Conservation (phyloP, 495 filamentous ascomycete genomes). For the Aspergillus cristatus region DNA sequence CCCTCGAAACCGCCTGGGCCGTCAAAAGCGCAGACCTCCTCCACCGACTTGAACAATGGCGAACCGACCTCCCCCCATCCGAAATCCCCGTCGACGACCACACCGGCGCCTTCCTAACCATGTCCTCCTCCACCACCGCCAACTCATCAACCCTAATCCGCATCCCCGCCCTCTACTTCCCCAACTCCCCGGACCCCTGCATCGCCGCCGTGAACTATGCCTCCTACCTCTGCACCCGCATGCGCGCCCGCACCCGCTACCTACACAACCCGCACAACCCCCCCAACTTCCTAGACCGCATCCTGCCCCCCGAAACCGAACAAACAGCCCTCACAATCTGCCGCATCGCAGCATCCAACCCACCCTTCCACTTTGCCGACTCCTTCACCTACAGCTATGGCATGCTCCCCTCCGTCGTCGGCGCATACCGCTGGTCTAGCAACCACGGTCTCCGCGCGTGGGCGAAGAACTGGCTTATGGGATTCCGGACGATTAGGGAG, state of each 20-base stretch:
- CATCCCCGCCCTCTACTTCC: not conserved
- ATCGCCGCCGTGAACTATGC: slow-evolving; percentile 2
- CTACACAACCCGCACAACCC: not conserved
- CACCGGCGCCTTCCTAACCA: not conserved
- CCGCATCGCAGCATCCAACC: not conserved
- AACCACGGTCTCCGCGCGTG: slow-evolving; percentile 1
- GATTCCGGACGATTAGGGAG: not conserved
- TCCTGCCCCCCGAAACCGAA: not conserved
- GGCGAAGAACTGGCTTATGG: not conserved
- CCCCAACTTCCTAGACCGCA: too few species aligned
- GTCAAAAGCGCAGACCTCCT: not conserved
- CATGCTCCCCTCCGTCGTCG: slow-evolving; percentile 2
- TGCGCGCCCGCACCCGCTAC: slow-evolving; percentile 2
- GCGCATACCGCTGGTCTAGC: slow-evolving; percentile 1
- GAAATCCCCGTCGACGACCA: not conserved
- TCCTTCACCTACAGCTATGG: slow-evolving; percentile 3
- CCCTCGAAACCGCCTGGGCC: not conserved
- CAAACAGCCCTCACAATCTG: slow-evolving; percentile 1
- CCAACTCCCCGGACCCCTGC: not conserved
- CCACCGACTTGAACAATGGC: not conserved
- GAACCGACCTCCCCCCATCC: not conserved
- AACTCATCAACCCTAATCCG: not conserved
- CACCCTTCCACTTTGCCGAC: not conserved
- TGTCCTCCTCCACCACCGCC: not conserved
- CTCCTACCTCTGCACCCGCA: slow-evolving; percentile 1